Evolutionary conservation across 1,284 basidiomycete species (phyloP).

Genomic region (Marasmius tenuissimus): DNA sequence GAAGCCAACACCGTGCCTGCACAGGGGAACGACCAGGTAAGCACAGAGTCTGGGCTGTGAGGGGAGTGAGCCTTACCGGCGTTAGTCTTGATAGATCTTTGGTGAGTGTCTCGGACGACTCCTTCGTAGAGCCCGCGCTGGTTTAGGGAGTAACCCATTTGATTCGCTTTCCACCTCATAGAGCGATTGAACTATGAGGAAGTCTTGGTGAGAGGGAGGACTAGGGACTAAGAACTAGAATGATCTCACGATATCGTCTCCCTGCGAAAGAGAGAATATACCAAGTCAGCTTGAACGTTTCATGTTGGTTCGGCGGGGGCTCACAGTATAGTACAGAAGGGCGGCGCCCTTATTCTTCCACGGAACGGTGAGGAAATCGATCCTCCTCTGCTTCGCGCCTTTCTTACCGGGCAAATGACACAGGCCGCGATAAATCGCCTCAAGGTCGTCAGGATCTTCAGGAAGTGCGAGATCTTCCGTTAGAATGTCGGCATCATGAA

Average conservation of each 20-base stretch:
- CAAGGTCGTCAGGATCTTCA: constrained; percentile 58
- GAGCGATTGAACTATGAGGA: constrained; percentile 80
- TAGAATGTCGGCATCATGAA: constrained; percentile 63
- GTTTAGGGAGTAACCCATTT: constrained; percentile 83
- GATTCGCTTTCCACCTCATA: constrained; percentile 81
- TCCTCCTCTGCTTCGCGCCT: constrained; percentile 60
- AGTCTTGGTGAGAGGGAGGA: neutral
- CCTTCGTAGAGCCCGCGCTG: constrained; percentile 77
- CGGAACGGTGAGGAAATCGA: constrained; percentile 82
- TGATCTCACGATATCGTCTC: constrained; percentile 75
- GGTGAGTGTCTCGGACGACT: constrained; percentile 68
- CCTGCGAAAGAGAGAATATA: constrained; percentile 37
- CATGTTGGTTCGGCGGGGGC: constrained; percentile 19
- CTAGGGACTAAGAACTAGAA: neutral
- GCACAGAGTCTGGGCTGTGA: neutral
- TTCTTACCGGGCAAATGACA: constrained; percentile 47
- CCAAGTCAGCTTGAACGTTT: too few relatives aligned
- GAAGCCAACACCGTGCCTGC: constrained; percentile 77
- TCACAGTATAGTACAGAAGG: constrained; percentile 84
- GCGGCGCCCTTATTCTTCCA: constrained; percentile 81
- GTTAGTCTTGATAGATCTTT: constrained; percentile 62
- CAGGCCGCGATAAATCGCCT: constrained; percentile 80
- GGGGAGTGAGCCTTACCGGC: constrained; percentile 47
- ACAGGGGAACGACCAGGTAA: neutral
- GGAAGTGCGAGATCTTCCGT: constrained; percentile 79